phyloP scores from a whole-genome alignment of 768 basidiomycete genomes.

The Psilocybe tampanensis region DNA sequence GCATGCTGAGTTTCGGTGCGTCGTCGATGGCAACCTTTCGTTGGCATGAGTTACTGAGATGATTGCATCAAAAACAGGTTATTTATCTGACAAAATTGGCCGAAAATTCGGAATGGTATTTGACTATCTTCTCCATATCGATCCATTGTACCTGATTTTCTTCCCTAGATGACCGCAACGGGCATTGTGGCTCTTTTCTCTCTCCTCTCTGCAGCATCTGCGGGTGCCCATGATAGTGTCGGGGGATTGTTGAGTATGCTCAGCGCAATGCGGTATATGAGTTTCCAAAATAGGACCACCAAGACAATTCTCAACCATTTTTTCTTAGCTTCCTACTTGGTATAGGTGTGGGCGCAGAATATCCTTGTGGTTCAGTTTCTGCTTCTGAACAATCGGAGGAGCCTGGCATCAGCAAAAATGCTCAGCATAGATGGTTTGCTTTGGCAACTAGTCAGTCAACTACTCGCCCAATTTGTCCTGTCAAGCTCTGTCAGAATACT shows the following conservation, averaged over 20 bases:
- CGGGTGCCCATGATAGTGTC: slow-evolving; percentile 75
- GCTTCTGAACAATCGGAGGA: slow-evolving; percentile 91
- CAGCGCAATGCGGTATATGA: slow-evolving; percentile 67
- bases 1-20: slow-evolving; percentile 77
- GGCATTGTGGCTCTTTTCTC: slow-evolving; percentile 87
- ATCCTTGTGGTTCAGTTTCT: slow-evolving; percentile 89
- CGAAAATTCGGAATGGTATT: slow-evolving; percentile 87
- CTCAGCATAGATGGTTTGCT: slow-evolving; percentile 86
- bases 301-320: neutral
- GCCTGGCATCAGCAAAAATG: slow-evolving; percentile 70
- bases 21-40: neutral
- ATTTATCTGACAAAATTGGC: slow-evolving; percentile 84
- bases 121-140: neutral
- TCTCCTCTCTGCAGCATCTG: slow-evolving; percentile 77
- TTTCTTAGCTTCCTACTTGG: slow-evolving; percentile 77
- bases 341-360: slow-evolving; percentile 87
- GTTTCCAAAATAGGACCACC: neutral
- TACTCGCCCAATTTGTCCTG: slow-evolving; percentile 1
- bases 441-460: slow-evolving; percentile 77
- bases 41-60: neutral
- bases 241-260: slow-evolving; percentile 78
- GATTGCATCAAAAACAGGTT: slow-evolving; percentile 37
- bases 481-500: neutral
- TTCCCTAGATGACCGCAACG: slow-evolving; percentile 67
- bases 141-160: neutral